phyloP scores from a whole-genome alignment of 2,329 filamentous ascomycete genomes.

The Claviceps arundinis region DNA sequence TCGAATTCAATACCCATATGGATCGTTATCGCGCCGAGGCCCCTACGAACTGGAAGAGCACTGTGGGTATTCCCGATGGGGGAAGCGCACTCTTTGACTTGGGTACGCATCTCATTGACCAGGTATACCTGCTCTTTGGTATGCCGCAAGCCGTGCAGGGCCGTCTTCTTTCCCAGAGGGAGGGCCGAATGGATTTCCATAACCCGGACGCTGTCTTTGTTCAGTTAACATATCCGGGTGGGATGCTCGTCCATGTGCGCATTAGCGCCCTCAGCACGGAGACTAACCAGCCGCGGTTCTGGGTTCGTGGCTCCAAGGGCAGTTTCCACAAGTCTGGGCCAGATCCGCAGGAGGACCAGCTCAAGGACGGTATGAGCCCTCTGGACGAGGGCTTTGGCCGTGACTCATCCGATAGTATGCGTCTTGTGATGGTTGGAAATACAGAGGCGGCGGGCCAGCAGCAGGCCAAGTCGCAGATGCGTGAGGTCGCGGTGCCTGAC shows the following conservation, averaged over 20 bases:
- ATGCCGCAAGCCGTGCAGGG: slow-evolving; percentile 53
- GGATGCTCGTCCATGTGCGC: slow-evolving; percentile 54
- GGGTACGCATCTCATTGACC: slow-evolving; percentile 64
- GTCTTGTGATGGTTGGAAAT: slow-evolving; percentile 35
- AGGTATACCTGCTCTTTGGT: slow-evolving; percentile 58
- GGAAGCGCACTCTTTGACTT: slow-evolving; percentile 62
- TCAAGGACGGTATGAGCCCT: slow-evolving; percentile 49
- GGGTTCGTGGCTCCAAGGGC: slow-evolving; percentile 62
- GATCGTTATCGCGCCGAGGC: slow-evolving; percentile 55
- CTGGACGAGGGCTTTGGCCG: slow-evolving; percentile 50
- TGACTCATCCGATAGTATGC: slow-evolving; percentile 48
- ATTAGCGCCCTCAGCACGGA: slow-evolving; percentile 58
- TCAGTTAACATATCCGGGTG: slow-evolving; percentile 50
- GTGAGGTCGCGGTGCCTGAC: slow-evolving; percentile 39
- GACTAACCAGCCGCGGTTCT: slow-evolving; percentile 57
- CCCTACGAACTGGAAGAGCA: slow-evolving; percentile 53
- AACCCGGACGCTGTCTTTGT: slow-evolving; percentile 49
- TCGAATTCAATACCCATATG: slow-evolving; percentile 71
- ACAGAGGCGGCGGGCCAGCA: slow-evolving; percentile 31
- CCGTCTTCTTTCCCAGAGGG: slow-evolving; percentile 53
- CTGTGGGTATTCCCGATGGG: slow-evolving; percentile 43
- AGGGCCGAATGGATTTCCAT: slow-evolving; percentile 28
- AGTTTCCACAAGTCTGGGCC: slow-evolving; percentile 60
- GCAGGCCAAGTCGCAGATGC: slow-evolving; percentile 29
- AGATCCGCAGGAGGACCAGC: slow-evolving; percentile 64